Evolutionary conservation across 2,329 filamentous ascomycete genomes (phyloP).

Genomic region (Pseudonectria foliicola): DNA sequence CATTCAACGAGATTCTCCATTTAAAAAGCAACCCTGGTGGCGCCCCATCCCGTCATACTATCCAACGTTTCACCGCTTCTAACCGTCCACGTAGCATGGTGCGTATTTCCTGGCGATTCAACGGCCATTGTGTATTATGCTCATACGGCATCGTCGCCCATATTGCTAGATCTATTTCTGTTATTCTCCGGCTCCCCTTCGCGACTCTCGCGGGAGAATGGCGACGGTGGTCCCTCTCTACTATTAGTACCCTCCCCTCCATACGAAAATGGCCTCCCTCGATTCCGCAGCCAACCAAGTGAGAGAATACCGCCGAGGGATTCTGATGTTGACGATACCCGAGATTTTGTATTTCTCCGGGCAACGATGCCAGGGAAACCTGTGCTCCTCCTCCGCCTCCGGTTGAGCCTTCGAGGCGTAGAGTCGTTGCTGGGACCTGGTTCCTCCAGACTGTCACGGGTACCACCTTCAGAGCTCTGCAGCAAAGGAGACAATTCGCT

Average conservation of each 20-base stretch:
- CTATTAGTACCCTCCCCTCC: too few species aligned
- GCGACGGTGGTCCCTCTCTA: slow-evolving; percentile 1
- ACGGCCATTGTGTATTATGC: too few species aligned
- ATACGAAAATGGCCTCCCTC: too few species aligned
- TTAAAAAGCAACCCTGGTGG: too few species aligned
- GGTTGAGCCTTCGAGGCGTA: slow-evolving; percentile 25
- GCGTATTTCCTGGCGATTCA: too few species aligned
- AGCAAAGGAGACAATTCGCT: slow-evolving; percentile 36
- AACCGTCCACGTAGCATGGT: too few species aligned
- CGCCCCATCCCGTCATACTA: too few species aligned
- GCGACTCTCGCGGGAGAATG: neutral
- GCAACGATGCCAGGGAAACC: slow-evolving; percentile 57
- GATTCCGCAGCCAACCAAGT: slow-evolving; percentile 45
- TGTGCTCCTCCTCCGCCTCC: slow-evolving; percentile 49
- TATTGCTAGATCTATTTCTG: too few species aligned
- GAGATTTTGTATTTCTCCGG: slow-evolving; percentile 35
- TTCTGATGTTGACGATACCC: slow-evolving; percentile 38
- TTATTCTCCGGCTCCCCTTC: too few species aligned
- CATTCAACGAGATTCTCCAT: too few species aligned
- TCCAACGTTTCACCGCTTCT: too few species aligned
- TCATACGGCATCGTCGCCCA: too few species aligned
- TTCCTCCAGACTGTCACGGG: slow-evolving; percentile 17
- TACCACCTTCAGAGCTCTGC: slow-evolving; percentile 25
- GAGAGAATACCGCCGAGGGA: slow-evolving; percentile 46
- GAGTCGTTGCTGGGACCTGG: slow-evolving; percentile 24